These are phyloP conservation scores for Scutellaria galericulata DNA, from an alignment of 257 asterid genomes.

Conservation along the genomic window DNA sequence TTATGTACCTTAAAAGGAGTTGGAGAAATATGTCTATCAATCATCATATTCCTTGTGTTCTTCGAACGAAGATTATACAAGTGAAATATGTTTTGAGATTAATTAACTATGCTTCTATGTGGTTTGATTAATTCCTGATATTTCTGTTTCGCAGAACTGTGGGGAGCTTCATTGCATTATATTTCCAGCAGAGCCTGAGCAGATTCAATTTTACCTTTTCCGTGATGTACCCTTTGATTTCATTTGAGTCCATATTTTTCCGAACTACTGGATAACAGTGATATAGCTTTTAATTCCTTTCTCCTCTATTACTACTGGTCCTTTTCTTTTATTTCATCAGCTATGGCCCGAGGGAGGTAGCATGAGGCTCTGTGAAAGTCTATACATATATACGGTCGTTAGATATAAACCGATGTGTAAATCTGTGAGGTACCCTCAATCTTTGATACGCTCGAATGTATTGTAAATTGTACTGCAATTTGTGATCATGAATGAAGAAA, in stretches of 20 bases:
- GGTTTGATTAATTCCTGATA: slow-evolving; percentile 32
- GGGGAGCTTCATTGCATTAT: slow-evolving; percentile 41
- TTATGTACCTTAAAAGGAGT: background rate
- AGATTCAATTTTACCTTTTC: background rate
- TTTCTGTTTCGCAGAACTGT: slow-evolving; percentile 31
- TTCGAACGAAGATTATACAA: background rate
- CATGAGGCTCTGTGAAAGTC: background rate
- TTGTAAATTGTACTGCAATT: background rate
- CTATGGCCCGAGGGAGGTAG: slow-evolving; percentile 5
- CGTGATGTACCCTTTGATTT: slow-evolving; percentile 12
- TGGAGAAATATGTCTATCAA: slow-evolving; percentile 8
- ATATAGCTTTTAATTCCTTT: background rate
- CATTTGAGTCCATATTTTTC: background rate
- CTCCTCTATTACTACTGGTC: background rate
- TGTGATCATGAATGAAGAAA: background rate
- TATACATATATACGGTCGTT: background rate
- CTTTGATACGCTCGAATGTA: background rate
- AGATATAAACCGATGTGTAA: background rate
- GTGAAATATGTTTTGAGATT: background rate
- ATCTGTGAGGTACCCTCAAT: background rate
- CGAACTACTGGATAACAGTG: slow-evolving; percentile 1
- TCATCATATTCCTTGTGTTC: slow-evolving; percentile 2
- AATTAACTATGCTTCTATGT: slow-evolving; percentile 15
- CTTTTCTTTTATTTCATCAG: background rate
- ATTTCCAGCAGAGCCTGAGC: slow-evolving; percentile 39